Conservation (phyloP, 225 moss, liverwort and hornwort species). For the Rhytidiadelphus loreus region DNA sequence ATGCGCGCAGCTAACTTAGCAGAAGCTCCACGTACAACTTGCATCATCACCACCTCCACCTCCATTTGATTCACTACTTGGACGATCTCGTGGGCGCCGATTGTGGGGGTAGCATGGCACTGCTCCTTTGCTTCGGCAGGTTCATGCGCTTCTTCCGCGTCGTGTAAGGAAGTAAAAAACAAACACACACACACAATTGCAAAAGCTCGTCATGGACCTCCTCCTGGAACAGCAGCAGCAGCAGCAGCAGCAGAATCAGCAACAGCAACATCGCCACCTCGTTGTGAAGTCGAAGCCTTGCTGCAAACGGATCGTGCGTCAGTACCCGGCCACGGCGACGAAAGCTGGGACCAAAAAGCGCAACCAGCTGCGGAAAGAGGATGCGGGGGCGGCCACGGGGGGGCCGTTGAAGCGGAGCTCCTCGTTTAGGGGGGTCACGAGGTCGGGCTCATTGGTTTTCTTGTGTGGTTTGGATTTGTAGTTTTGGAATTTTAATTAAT, state of each 20-base stretch:
- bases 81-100: neutral
- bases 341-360: neutral
- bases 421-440: conserved; percentile 10
- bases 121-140: neutral
- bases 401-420: conserved; percentile 4
- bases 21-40: neutral
- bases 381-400: neutral
- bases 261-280: neutral
- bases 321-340: neutral
- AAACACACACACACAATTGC: too few species aligned
- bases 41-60: neutral
- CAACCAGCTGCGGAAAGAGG: neutral
- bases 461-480: neutral
- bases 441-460: neutral
- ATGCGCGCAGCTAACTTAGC: too few species aligned
- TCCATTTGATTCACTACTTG: neutral
- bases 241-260: neutral
- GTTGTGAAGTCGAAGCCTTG: neutral
- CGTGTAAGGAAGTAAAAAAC: neutral
- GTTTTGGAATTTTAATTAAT: neutral
- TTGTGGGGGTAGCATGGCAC: neutral
- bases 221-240: neutral
- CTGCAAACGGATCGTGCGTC: conserved; percentile 8
- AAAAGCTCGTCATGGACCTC: neutral
- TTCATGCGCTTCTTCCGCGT: neutral